Evolutionary conservation across 2,329 filamentous ascomycete genomes (phyloP), one percentile per base, ranked within the genome.

Genomic region (Coniochaeta prunicola): DNA sequence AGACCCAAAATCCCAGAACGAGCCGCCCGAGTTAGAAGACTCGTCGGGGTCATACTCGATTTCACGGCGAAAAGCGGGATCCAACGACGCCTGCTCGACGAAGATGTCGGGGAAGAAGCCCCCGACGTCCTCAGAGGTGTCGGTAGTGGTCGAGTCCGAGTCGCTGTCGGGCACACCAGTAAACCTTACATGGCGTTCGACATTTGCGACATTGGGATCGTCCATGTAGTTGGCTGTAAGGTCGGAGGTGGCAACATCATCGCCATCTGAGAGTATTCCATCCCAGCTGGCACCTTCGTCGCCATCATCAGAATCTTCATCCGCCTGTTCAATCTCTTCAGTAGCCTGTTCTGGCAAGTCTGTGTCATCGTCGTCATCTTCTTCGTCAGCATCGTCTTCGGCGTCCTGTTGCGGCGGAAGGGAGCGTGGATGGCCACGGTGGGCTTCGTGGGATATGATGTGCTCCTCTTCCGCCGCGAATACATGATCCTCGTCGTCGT

Each of bases 21-120:
- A 85, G n/a, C 28, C 30, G 42, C 77, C 77, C 24, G 80, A 83
- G 60, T 79, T 79, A 4, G 79, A 85, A 0, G 79, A 81, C 61
- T 84, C 81, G 56, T 83, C 76, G 56, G 79, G 78, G 63, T 90
- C 85, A 62, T 83, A 80, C 68, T 92, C 88, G 63, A 92, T 88
- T 73, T 90, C 86, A 45, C 84, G 82, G 63, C 88, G 87, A 67
- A 93, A 85, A 57, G 81, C 80, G 6, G 88, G 87, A 65, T 91
- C 89, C 5, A 93, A 78, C 17, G 83, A 80, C 67, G 85, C 88
- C 71, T 92, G 88, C 56, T 89, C 85, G 59, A 92, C 79, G 70
- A 93, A 93, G 60, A 93, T 86, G 68, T 92, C 86, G 1, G 89
- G 88, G 62, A 91, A 91, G 63, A 91, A 83, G 62, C 85, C 83